Evolutionary conservation across 768 basidiomycete genomes (phyloP).

Genomic region (Phallus indusiatus): DNA sequence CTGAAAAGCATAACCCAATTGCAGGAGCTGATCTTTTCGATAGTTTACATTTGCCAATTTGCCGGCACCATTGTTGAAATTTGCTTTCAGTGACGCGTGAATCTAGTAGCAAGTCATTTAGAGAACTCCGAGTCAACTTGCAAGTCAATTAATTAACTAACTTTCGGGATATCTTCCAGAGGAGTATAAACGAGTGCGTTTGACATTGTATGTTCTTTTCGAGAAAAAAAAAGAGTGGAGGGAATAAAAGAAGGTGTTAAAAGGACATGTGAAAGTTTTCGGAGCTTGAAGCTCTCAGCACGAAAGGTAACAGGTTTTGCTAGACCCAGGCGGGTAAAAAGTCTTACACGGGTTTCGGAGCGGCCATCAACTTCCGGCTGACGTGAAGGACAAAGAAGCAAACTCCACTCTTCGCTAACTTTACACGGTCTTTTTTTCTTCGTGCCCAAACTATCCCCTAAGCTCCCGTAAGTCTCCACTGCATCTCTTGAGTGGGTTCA

Average conservation of each 20-base stretch:
- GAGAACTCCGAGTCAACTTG: background rate
- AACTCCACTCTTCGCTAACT: too few species aligned
- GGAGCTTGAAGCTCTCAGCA: background rate
- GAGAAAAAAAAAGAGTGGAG: background rate
- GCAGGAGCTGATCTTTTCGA: constrained; percentile 69
- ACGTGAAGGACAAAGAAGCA: too few species aligned
- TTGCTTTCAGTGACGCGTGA: constrained; percentile 39
- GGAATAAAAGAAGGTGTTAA: background rate
- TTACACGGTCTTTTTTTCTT: too few species aligned
- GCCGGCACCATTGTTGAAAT: constrained; percentile 43
- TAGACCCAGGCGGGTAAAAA: too few species aligned
- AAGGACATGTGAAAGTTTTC: background rate
- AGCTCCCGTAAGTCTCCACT: too few species aligned
- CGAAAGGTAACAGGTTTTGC: too few species aligned
- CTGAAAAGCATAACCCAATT: constrained; percentile 62
- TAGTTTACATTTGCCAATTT: constrained; percentile 55
- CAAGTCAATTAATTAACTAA: constrained; percentile 10
- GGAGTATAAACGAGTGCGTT: constrained; percentile 36
- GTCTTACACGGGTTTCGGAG: too few species aligned
- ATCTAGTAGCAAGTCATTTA: constrained; percentile 32
- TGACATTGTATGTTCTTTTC: background rate
- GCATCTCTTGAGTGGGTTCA: too few species aligned
- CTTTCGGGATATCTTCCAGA: constrained; percentile 44
- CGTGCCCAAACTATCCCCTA: too few species aligned
- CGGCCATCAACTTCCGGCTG: too few species aligned